Percentiles rank a stretch among this genome's conserved stretches.
Evolutionary conservation across 2,329 filamentous ascomycete genomes (phyloP).

Genomic region (Trichoderma sp.): DNA sequence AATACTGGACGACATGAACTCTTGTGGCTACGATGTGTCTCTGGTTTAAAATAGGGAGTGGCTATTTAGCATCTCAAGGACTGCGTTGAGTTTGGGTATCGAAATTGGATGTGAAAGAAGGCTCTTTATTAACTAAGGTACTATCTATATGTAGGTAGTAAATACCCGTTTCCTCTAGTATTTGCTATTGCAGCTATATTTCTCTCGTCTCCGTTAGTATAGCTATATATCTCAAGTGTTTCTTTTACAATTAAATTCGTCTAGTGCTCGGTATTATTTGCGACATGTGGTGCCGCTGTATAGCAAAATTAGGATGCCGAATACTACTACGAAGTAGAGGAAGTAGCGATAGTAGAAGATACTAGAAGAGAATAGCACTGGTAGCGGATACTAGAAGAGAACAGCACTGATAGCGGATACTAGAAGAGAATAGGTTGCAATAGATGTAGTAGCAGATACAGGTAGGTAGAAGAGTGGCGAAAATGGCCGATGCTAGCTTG

Average conservation of each 20-base stretch:
- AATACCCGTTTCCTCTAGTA: too few species aligned
- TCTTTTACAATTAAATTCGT: too few species aligned
- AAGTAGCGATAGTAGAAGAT: neutral
- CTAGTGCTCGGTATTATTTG: too few species aligned
- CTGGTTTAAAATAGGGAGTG: neutral
- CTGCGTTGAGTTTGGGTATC: neutral
- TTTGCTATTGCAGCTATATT: too few species aligned
- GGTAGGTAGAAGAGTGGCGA: neutral
- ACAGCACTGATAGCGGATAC: neutral
- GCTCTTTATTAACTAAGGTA: too few species aligned
- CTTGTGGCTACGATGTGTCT: slow-evolving; percentile 3
- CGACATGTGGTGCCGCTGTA: too few species aligned
- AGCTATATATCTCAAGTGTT: too few species aligned
- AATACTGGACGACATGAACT: neutral
- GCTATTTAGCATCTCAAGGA: neutral
- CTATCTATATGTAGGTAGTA: too few species aligned
- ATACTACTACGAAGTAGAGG: neutral
- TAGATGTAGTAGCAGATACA: neutral
- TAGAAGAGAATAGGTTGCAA: neutral
- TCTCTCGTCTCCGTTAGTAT: too few species aligned
- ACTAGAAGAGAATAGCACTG: neutral
- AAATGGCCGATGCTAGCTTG: neutral
- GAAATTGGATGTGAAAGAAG: neutral
- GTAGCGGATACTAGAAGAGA: neutral
- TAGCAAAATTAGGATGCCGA: too few species aligned